Base-by-base conservation (phyloP, 768 basidiomycete genomes). In the Mycena rebaudengoi region DNA sequence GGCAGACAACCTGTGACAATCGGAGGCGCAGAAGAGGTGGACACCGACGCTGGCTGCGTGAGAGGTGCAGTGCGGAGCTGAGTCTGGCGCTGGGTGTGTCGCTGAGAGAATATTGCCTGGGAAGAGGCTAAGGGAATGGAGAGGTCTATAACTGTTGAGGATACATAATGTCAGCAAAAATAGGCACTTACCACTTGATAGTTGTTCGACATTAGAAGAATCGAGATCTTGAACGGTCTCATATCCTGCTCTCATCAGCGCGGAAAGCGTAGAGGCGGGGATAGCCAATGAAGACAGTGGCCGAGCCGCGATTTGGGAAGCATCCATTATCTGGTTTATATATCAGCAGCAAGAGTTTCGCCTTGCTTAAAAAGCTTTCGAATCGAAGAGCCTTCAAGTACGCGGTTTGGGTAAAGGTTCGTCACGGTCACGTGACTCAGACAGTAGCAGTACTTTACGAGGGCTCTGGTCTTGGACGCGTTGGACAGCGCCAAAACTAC, bases 31-130 rank as follows among this genome's bases (percentile, higher is more conserved):
- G 66, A 70, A 56, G 30, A 75, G 46, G 69, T 60, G 66, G 83
- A 72, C 8, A 77, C 75, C 29, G 90, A 84, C 6, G 83, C 90
- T 10, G 88, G 82, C 71, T 90, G 90, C 37, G 86, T 88, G 65
- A 84, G 73, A 11, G 69, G 62, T 29, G 70, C 66, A n/a, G 70
- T 63, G 7, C 69, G 33, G 29, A 65, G 72, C 33, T 79, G 72
- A n/a, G 70, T 63, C 5, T 69, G 33, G 29, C 66, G 72, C 33
- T 79, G 72, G 23, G 70, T 73, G 65, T 81, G 80, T 21, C 79
- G 75, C 26, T 79, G 77, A 2, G 78, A 73, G 35, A 88, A 74
- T 58, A 90, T 73, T 5, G 76, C 76, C 65, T 84, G 80, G 8
- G 83, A 83, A 26, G 81, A 80, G 20, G 76, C 69, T 18, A 83